Evolutionary conservation across 805 yeast genomes (phyloP).

Genomic region (Ogataea haglerorum): DNA sequence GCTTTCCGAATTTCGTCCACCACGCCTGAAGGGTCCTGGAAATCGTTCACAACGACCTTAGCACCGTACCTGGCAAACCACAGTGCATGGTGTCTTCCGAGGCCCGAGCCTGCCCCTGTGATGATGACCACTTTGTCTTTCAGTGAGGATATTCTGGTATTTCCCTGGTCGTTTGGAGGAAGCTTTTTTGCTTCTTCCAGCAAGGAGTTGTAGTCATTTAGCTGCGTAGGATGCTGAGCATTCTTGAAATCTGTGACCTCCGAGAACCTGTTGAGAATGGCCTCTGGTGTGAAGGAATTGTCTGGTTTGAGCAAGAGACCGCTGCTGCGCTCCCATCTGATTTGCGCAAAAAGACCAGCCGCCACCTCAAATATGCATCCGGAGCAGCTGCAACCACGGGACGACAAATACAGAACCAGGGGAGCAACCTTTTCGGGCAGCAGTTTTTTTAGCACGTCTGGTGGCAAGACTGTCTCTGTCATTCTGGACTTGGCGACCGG

Average conservation of each 20-base stretch:
- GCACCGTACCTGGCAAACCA: conserved; percentile 90
- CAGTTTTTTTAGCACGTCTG: conserved; percentile 73
- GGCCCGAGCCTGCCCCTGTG: conserved; percentile 94
- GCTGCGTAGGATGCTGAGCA: conserved; percentile 63
- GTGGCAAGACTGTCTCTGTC: conserved; percentile 90
- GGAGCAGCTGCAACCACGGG: conserved; percentile 56
- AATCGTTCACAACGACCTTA: conserved; percentile 90
- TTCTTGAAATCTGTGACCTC: conserved; percentile 61
- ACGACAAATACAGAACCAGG: conserved; percentile 74
- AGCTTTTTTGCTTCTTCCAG: conserved; percentile 49
- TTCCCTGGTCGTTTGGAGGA: conserved; percentile 57
- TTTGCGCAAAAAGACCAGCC: conserved; percentile 88
- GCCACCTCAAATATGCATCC: conserved; percentile 89
- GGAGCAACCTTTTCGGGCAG: conserved; percentile 93
- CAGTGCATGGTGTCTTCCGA: conserved; percentile 87
- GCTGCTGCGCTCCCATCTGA: conserved; percentile 90
- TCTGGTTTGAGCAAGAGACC: conserved; percentile 85
- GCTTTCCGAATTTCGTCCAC: conserved; percentile 69
- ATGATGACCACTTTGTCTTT: conserved; percentile 83
- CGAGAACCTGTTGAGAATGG: conserved; percentile 64
- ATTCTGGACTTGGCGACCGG: conserved; percentile 94
- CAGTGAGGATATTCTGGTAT: conserved; percentile 50
- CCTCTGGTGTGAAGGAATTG: conserved; percentile 76
- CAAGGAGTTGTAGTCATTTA: conserved; percentile 67
- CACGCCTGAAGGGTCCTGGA: conserved; percentile 66